Conservation (phyloP, 768 basidiomycete genomes). For the Pleurotus platypus region DNA sequence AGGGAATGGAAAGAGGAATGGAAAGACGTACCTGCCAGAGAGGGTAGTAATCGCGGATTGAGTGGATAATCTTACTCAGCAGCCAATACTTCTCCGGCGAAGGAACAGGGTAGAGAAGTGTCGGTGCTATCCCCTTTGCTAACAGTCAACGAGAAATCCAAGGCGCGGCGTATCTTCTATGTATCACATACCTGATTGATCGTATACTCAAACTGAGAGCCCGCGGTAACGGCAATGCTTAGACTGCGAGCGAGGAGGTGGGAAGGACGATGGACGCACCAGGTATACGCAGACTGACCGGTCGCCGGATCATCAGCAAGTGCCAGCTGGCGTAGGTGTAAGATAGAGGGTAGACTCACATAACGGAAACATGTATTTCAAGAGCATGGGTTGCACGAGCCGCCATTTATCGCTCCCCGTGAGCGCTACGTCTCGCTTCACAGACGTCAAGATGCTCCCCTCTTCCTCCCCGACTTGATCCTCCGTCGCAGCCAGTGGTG, state of each 20-base stretch:
- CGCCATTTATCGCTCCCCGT: constrained; percentile 72
- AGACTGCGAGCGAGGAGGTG: background rate
- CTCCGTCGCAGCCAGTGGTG: constrained; percentile 38
- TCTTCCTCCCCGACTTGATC: constrained; percentile 41
- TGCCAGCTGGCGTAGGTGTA: too few species aligned
- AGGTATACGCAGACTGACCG: constrained; percentile 39
- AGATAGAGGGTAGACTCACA: constrained; percentile 51
- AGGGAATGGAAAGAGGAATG: constrained; percentile 9
- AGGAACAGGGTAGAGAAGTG: constrained; percentile 85
- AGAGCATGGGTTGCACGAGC: constrained; percentile 74
- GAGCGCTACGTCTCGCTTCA: constrained; percentile 50
- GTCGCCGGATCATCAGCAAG: background rate
- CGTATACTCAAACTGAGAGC: constrained; percentile 78
- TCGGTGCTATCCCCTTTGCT: constrained; percentile 80
- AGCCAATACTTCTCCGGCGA: constrained; percentile 52
- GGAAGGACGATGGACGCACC: constrained; percentile 25
- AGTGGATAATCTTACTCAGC: constrained; percentile 76
- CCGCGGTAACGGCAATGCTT: background rate
- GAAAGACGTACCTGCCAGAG: constrained; percentile 74
- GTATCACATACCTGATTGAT: constrained; percentile 68
- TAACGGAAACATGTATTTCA: constrained; percentile 89
- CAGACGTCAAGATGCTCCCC: constrained; percentile 25
- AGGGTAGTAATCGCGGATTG: constrained; percentile 90
- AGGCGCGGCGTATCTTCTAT: background rate
- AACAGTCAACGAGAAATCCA: background rate